A percentile compares a stretch with the other conserved stretches of the same genome.
phyloP scores from a whole-genome alignment of 495 filamentous ascomycete genomes.

The Lichina pygmaea region DNA sequence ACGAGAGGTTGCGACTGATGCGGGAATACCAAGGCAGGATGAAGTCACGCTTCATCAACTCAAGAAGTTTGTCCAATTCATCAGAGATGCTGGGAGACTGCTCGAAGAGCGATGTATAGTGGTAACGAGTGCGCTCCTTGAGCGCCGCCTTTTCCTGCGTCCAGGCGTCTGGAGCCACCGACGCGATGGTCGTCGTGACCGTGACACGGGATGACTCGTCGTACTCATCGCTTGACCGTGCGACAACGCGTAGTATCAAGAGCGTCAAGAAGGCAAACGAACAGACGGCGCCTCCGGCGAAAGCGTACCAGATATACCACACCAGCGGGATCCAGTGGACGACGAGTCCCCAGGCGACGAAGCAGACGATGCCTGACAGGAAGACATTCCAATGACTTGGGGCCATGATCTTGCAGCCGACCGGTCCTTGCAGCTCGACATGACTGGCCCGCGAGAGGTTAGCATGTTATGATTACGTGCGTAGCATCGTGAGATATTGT shows the following conservation, averaged over 20 bases:
- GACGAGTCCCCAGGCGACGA: conserved; percentile 65
- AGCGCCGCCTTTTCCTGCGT: conserved; percentile 34
- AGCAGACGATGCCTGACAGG: conserved; percentile 37
- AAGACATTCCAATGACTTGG: conserved; percentile 50
- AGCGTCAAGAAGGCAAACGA: conserved; percentile 24
- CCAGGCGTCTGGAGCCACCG: conserved; percentile 39
- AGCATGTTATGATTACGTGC: too few species aligned
- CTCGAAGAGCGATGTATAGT: conserved; percentile 38
- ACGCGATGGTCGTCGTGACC: conserved; percentile 15
- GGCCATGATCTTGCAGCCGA: conserved; percentile 30
- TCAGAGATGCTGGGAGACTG: conserved; percentile 56
- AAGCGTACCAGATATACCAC: conserved; percentile 57
- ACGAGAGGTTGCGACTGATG: conserved; percentile 58
- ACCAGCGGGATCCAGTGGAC: conserved; percentile 55
- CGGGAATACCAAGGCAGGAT: conserved; percentile 66
- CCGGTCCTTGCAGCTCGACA: too few species aligned
- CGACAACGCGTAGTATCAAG: conserved; percentile 12
- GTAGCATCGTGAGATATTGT: too few species aligned
- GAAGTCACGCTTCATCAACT: conserved; percentile 58
- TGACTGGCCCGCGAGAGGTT: too few species aligned
- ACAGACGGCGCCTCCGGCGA: conserved; percentile 34
- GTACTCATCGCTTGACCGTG: too few species aligned
- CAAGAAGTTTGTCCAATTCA: conserved; percentile 54
- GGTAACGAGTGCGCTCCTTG: conserved; percentile 15
- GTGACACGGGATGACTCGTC: too few species aligned